These are phyloP conservation scores for Pulveroboletus sp. DNA, from an alignment of 768 basidiomycete genomes.

Conservation along the genomic window DNA sequence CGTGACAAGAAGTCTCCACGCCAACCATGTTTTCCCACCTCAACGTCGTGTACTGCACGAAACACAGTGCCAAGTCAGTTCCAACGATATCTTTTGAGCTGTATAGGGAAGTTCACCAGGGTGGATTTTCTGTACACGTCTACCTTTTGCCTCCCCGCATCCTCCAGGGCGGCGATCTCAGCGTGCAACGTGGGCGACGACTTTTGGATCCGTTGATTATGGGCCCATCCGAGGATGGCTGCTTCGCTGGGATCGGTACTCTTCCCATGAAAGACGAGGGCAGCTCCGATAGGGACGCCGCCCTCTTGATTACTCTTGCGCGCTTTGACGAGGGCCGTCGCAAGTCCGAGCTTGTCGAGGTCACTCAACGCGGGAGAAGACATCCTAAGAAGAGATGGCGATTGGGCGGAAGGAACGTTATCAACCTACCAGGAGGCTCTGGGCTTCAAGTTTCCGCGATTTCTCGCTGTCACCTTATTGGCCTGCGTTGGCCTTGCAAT, in stretches of 20 bases:
- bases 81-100: no score
- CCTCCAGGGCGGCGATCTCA: constrained; percentile 50
- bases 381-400: neutral
- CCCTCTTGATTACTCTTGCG: constrained; percentile 46
- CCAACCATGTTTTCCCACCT: constrained; percentile 24
- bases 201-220: constrained; percentile 47
- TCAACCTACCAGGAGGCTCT: no score
- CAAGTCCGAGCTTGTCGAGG: constrained; percentile 31
- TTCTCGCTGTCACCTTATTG: no score
- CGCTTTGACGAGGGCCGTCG: constrained; percentile 40
- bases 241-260: constrained; percentile 5
- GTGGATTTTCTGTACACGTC: constrained; percentile 46
- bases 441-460: no score
- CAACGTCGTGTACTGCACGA: constrained; percentile 36
- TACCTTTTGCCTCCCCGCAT: constrained; percentile 49
- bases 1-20: neutral
- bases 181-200: constrained; percentile 43
- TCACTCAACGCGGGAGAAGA: neutral
- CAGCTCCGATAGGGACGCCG: constrained; percentile 64
- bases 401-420: no score
- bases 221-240: constrained; percentile 39
- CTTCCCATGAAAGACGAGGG: constrained; percentile 36
- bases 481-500: no score
- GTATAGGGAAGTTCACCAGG: constrained; percentile 36
- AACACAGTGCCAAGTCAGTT: neutral